These are phyloP conservation scores for Fusarium illudens DNA, from an alignment of 2,329 filamentous ascomycete genomes.

Conservation along the genomic window DNA sequence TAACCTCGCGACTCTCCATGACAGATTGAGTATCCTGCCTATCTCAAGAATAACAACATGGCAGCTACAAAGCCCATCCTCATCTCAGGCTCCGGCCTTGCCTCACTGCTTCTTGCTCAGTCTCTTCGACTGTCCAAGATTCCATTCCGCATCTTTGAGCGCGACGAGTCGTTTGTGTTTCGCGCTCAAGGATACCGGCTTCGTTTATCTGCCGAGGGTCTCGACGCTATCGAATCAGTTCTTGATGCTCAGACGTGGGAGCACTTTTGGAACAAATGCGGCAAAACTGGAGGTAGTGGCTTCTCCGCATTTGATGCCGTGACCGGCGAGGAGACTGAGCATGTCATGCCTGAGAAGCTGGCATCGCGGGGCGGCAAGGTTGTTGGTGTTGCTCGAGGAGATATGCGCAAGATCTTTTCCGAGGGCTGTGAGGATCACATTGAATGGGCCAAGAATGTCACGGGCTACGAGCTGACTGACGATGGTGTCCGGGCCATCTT, in stretches of 20 bases:
- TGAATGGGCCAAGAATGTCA: constrained; percentile 64
- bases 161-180: constrained; percentile 58
- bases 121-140: constrained; percentile 53
- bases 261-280: constrained; percentile 66
- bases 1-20: background rate
- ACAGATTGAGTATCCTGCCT: background rate
- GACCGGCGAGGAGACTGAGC: constrained; percentile 56
- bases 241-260: constrained; percentile 58
- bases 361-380: constrained; percentile 64
- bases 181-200: constrained; percentile 71
- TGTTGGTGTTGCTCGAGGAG: constrained; percentile 68
- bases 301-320: constrained; percentile 61
- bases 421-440: constrained; percentile 63
- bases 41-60: constrained; percentile 15
- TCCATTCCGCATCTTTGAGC: constrained; percentile 66
- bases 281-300: constrained; percentile 66
- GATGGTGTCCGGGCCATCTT: constrained; percentile 66
- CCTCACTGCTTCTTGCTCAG: constrained; percentile 55
- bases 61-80: constrained; percentile 47
- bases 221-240: constrained; percentile 68
- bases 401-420: constrained; percentile 68
- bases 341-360: constrained; percentile 47
- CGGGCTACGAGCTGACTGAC: constrained; percentile 64
- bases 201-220: constrained; percentile 63
- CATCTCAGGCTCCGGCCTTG: constrained; percentile 55